Evolutionary conservation across 2,329 filamentous ascomycete genomes (phyloP).

Genomic region (Fusarium drepaniforme): DNA sequence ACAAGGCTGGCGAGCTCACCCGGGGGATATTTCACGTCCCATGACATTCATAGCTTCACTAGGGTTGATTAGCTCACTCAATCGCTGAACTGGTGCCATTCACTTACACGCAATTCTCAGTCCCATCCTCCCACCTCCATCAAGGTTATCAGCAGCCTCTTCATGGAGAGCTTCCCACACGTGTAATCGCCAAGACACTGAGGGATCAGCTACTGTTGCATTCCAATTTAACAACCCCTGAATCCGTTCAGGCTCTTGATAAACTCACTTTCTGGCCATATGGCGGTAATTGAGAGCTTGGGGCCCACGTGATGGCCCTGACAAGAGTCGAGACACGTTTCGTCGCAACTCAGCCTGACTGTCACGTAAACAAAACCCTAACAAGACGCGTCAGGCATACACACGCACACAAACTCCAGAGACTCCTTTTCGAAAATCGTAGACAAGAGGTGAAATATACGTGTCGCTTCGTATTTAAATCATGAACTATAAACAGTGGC

Average conservation of each 20-base stretch:
- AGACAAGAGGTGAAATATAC: neutral
- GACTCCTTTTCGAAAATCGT: neutral
- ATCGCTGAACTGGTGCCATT: neutral
- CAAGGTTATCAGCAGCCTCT: neutral
- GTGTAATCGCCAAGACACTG: neutral
- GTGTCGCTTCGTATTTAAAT: constrained; percentile 21
- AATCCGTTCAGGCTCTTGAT: neutral
- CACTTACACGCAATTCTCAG: constrained; percentile 27
- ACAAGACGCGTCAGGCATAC: constrained; percentile 28
- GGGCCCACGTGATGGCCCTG: constrained; percentile 41
- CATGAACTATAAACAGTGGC: constrained; percentile 31
- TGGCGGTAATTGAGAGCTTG: constrained; percentile 5
- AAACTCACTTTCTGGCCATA: neutral
- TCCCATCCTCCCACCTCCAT: neutral
- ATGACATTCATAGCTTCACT: neutral
- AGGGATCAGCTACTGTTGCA: neutral
- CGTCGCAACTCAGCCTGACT: constrained; percentile 18
- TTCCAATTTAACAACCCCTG: neutral
- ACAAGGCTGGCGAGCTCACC: neutral
- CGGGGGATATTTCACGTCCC: neutral
- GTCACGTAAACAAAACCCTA: constrained; percentile 44
- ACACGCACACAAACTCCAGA: constrained; percentile 11
- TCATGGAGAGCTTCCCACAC: neutral
- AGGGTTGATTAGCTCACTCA: neutral
- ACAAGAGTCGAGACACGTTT: constrained; percentile 38